Conservation (phyloP, 2,329 filamentous ascomycete genomes). For the Arthroderma sp. region DNA sequence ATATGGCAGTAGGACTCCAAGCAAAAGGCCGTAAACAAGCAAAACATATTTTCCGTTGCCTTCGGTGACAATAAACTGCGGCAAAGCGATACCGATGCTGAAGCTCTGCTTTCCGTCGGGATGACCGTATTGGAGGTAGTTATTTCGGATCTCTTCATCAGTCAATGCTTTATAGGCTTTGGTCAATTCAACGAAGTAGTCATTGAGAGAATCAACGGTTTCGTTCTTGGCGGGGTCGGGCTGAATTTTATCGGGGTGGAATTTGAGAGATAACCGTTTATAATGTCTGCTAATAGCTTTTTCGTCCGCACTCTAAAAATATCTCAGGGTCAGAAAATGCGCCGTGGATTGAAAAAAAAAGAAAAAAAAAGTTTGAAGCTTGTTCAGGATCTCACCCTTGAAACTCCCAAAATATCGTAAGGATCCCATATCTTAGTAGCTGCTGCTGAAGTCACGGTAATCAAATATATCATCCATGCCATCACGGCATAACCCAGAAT, state of each 20-base stretch:
- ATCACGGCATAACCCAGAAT: constrained; percentile 70
- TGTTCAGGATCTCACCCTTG: constrained; percentile 47
- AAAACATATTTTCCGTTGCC: constrained; percentile 94
- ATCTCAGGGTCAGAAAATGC: constrained; percentile 2
- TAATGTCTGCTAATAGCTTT: constrained; percentile 88
- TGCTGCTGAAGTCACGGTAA: constrained; percentile 60
- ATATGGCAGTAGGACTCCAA: constrained; percentile 84
- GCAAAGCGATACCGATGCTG: constrained; percentile 92
- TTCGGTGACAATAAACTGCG: constrained; percentile 81
- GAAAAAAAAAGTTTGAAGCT: neutral
- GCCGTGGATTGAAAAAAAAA: neutral
- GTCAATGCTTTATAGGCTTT: constrained; percentile 98
- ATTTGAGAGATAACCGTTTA: constrained; percentile 69
- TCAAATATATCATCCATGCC: constrained; percentile 83
- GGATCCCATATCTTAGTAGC: constrained; percentile 82
- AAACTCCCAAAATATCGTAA: constrained; percentile 82
- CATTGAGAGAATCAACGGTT: constrained; percentile 70
- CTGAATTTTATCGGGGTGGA: constrained; percentile 84
- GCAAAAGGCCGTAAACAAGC: constrained; percentile 71
- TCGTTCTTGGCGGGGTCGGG: constrained; percentile 79
- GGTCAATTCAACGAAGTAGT: constrained; percentile 83
- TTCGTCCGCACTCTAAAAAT: constrained; percentile 57
- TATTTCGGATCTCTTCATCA: constrained; percentile 92
- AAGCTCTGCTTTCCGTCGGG: constrained; percentile 97
- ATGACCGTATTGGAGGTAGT: constrained; percentile 90